Conservation (phyloP, 768 basidiomycete genomes). For the Tylopilus balloui region DNA sequence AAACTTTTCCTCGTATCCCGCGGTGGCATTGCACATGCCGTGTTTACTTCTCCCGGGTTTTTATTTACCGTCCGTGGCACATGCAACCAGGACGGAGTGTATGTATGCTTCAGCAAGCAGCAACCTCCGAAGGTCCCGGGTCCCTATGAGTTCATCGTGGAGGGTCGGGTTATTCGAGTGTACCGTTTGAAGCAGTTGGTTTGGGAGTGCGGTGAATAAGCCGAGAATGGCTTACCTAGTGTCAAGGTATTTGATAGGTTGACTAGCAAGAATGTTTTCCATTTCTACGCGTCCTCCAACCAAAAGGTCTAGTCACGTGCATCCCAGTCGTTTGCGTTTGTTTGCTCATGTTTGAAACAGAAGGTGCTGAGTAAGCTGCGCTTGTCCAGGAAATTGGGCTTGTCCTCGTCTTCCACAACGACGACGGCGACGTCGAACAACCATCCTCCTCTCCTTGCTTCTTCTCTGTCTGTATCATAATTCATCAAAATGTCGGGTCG, state of each 20-base stretch:
- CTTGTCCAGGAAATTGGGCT: neutral
- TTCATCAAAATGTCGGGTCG: slow-evolving; percentile 35
- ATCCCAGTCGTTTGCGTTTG: slow-evolving; percentile 5
- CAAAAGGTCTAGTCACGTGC: too few relatives aligned
- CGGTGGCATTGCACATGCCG: neutral
- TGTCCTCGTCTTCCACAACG: slow-evolving; percentile 10
- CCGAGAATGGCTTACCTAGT: neutral
- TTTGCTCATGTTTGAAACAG: slow-evolving; percentile 20
- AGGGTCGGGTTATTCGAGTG: neutral
- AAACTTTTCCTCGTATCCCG: neutral
- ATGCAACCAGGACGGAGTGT: neutral
- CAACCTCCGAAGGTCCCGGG: neutral
- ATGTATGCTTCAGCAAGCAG: neutral
- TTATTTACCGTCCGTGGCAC: neutral
- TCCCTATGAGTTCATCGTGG: neutral
- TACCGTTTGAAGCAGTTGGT: neutral
- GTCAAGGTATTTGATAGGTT: too few relatives aligned
- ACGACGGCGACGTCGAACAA: slow-evolving; percentile 9
- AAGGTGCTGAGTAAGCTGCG: slow-evolving; percentile 14
- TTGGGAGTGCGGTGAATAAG: neutral
- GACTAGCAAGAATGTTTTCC: too few relatives aligned
- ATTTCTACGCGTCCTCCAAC: too few relatives aligned
- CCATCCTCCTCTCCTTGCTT: neutral
- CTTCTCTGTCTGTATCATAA: slow-evolving; percentile 5
- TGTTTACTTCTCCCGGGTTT: neutral